Evolutionary conservation across 352 stramenopile species (phyloP), one percentile per base, ranked within the genome.

Genomic region (Phytophthora parvispora): DNA sequence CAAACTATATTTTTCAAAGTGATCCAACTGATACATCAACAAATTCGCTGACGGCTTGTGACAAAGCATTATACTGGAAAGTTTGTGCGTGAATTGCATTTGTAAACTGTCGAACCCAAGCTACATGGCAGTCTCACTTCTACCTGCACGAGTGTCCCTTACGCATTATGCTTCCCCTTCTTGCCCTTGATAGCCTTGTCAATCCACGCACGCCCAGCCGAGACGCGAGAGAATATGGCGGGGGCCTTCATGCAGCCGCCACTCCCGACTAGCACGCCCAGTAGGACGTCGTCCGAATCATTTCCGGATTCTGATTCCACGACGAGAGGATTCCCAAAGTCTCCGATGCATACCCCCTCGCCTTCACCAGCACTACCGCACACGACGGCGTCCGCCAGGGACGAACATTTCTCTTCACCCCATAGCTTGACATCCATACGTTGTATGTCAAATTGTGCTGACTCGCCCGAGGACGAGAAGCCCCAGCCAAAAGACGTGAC

Each of bases 401-500:
- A 38, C 15, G 32, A 38, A 13, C 32, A 38, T 9, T 38, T 3
- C 8, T 13, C 32, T 9, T 38, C 32, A 9, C 4, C 32, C 8
- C 32, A 18, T 5, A 38, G 32, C 32, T 38, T 38, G 32, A 38
- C 16, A 13, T 38, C 32, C 32, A 38, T 38, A 38, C 32, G 32
- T 13, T 18, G 32, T 2, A 38, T 9, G 3, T 38, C 32, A 13
- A 13, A 38, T 38, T 38, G 32, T 13, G 16, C 32, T 13, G 32
- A 18, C 8, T 13, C 32, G 32, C 16, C 32, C 32, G 32, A n/a
- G n/a, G n/a, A 38, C 32, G 32, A 16, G 32, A 38, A 38, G 32
- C 67, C 67, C 72, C 72, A 80, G 22, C 72, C 67, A 52, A 80
- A 56, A 53, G 70, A 29, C 4, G 67, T 83, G 6, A 69, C 27